phyloP scores from a whole-genome alignment of 1,284 basidiomycete genomes.

The Ceratobasidium sp. region DNA sequence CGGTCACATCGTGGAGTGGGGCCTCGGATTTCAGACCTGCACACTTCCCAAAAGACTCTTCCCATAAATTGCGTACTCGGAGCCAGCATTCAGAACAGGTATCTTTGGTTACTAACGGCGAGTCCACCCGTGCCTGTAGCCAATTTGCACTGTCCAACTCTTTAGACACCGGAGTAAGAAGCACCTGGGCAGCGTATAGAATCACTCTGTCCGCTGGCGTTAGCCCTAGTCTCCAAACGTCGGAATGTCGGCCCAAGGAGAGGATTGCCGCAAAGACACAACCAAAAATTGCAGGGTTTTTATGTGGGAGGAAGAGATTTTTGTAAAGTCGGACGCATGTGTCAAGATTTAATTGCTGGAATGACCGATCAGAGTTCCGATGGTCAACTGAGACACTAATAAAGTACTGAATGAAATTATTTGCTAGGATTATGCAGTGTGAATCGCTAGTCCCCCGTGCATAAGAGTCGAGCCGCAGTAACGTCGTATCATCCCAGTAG shows the following conservation, averaged over 20 bases:
- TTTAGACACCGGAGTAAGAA: not conserved
- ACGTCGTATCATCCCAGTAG: not conserved
- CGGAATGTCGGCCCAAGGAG: not conserved
- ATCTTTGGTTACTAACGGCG: not conserved
- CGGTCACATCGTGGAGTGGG: not conserved
- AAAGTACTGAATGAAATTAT: not conserved
- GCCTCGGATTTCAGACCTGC: not conserved
- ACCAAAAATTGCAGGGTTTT: slow-evolving; percentile 14
- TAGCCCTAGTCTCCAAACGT: not conserved
- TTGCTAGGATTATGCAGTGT: too few relatives aligned
- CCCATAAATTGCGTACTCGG: not conserved
- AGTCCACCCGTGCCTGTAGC: not conserved
- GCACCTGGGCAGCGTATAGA: not conserved
- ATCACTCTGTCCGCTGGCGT: not conserved
- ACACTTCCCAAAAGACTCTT: not conserved
- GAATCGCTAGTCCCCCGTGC: too few relatives aligned
- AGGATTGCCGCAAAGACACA: not conserved
- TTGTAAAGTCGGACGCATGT: not conserved
- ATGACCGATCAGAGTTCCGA: not conserved
- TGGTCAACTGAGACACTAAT: not conserved
- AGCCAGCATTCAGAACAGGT: not conserved
- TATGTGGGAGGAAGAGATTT: not conserved
- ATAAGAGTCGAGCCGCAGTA: not conserved
- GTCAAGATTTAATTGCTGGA: not conserved
- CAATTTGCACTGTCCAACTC: not conserved